Evolutionary conservation across 202 grass and related monocot genomes (phyloP).

Genomic region (Setaria viridis): DNA sequence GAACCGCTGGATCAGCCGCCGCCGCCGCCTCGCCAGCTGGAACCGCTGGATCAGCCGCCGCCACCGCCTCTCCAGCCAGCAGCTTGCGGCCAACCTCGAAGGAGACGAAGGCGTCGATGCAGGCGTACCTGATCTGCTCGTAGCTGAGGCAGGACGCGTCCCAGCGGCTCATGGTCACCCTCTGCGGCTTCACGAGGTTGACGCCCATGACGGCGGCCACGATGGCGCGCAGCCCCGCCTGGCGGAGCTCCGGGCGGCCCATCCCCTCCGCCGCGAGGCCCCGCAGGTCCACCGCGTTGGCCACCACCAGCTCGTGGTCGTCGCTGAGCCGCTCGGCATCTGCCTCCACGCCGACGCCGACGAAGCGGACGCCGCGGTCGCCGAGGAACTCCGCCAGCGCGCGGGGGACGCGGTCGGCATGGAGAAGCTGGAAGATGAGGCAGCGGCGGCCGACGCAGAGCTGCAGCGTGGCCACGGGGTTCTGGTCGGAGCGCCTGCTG

Average conservation of each 20-base stretch:
- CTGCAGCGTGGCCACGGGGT: slow-evolving; percentile 71
- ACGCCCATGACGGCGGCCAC: slow-evolving; percentile 48
- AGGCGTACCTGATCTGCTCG: slow-evolving; percentile 70
- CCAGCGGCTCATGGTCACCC: slow-evolving; percentile 66
- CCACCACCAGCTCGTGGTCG: slow-evolving; percentile 43
- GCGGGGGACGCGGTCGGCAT: slow-evolving; percentile 51
- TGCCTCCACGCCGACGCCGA: slow-evolving; percentile 54
- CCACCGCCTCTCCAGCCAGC: slow-evolving; percentile 5
- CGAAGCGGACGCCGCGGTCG: slow-evolving; percentile 47
- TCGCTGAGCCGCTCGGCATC: slow-evolving; percentile 56
- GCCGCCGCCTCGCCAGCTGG: slow-evolving; percentile 1
- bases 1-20: background rate
- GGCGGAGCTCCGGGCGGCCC: slow-evolving; percentile 44
- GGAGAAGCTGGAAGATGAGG: slow-evolving; percentile 77
- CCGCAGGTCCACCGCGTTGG: slow-evolving; percentile 50
- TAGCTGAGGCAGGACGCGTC: slow-evolving; percentile 45
- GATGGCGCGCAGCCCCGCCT: slow-evolving; percentile 52
- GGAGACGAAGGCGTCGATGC: slow-evolving; percentile 76
- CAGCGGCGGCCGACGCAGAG: slow-evolving; percentile 65
- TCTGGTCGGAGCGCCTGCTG: slow-evolving; percentile 39
- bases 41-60: background rate
- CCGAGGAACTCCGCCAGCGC: slow-evolving; percentile 52
- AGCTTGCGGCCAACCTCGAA: slow-evolving; percentile 63
- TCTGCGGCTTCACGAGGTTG: slow-evolving; percentile 43
- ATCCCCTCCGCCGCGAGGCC: slow-evolving; percentile 40